phyloP scores from a whole-genome alignment of 2,329 filamentous ascomycete genomes.

The Ophiostoma perfectum region DNA sequence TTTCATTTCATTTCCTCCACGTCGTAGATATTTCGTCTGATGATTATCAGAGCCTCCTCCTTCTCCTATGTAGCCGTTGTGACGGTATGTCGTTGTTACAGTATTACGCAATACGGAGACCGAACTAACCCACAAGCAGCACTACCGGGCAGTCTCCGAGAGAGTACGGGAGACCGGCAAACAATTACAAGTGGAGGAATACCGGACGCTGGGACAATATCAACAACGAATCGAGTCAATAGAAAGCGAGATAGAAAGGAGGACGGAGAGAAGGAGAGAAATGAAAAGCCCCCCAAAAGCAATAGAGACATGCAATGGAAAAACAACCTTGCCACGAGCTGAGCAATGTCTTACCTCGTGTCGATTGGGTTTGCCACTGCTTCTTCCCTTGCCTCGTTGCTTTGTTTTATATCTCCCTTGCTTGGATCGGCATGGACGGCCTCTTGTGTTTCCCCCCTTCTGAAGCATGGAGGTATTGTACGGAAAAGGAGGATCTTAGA shows the following conservation, averaged over 20 bases:
- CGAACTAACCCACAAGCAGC: no score
- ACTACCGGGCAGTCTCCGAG: no score
- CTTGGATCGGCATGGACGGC: neutral
- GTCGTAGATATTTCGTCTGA: conserved; percentile 3
- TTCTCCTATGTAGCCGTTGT: neutral
- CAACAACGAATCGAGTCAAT: neutral
- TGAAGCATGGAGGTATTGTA: no score
- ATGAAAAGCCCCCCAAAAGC: neutral
- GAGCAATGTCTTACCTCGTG: neutral
- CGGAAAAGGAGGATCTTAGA: no score
- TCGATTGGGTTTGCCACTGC: neutral
- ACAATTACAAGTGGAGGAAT: neutral
- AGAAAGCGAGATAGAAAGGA: neutral
- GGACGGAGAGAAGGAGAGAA: no score
- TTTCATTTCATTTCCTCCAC: neutral
- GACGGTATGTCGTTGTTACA: neutral
- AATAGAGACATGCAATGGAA: neutral
- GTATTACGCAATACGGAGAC: conserved; percentile 8
- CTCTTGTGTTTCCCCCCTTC: no score
- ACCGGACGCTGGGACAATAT: neutral
- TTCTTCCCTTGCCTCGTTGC: neutral
- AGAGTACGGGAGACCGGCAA: neutral
- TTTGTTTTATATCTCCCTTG: neutral
- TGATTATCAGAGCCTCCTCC: neutral
- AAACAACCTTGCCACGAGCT: conserved; percentile 6